Conservation (phyloP, 768 basidiomycete genomes). For the Botryobasidium botryosum region DNA sequence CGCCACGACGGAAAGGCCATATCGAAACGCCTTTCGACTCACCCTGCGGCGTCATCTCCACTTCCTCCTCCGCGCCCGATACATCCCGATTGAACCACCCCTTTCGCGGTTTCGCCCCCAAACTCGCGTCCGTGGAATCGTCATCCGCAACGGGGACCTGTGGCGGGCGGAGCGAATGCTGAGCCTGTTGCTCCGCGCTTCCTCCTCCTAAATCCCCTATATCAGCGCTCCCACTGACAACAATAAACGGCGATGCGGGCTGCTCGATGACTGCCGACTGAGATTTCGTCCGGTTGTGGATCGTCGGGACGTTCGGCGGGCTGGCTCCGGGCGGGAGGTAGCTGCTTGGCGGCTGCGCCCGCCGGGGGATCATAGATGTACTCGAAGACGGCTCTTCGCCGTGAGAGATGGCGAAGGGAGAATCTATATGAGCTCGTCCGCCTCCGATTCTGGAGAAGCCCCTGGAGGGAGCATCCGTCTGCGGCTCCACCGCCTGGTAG, state of each 20-base stretch:
- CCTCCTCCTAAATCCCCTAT: no score
- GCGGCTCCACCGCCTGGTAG: conserved; percentile 11
- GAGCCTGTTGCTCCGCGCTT: neutral
- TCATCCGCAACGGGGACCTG: neutral
- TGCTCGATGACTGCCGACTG: conserved; percentile 76
- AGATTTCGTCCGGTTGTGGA: conserved; percentile 55
- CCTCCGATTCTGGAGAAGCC: conserved; percentile 83
- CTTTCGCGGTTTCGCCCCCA: no score
- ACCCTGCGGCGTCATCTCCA: no score
- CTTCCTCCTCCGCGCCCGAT: neutral
- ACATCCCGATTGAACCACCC: no score
- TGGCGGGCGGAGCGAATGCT: neutral
- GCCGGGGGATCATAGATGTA: conserved; percentile 27
- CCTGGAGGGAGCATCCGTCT: conserved; percentile 21
- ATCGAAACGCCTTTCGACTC: no score
- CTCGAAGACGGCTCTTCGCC: conserved; percentile 14
- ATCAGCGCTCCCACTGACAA: no score
- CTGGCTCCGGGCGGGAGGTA: conserved; percentile 12
- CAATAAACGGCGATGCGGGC: conserved; percentile 21
- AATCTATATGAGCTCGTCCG: conserved; percentile 68
- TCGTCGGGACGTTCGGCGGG: neutral
- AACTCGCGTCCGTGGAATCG: conserved; percentile 4
- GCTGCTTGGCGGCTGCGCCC: conserved; percentile 39
- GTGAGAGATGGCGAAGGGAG: conserved; percentile 59
- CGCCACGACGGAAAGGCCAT: conserved; percentile 8